phyloP scores from a whole-genome alignment of 495 filamentous ascomycete species.

The Aeminium ludgeri region DNA sequence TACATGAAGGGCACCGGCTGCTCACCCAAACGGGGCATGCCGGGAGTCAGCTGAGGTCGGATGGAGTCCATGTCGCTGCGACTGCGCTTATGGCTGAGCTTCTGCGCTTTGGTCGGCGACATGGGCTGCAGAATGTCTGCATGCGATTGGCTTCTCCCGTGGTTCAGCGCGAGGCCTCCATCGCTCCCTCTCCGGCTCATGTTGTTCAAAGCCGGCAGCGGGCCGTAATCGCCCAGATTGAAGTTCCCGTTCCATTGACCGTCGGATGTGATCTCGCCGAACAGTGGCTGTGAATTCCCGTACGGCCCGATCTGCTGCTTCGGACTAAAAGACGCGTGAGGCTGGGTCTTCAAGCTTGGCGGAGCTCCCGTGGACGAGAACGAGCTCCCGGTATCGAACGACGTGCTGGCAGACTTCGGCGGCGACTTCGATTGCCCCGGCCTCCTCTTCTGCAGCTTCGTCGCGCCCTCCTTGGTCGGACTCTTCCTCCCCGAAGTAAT shows the following conservation, averaged over 20 bases:
- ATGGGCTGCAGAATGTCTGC: slow-evolving; percentile 10
- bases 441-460: slow-evolving; percentile 13
- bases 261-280: slow-evolving; percentile 35
- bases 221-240: slow-evolving; percentile 7
- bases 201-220: not conserved
- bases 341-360: slow-evolving; percentile 10
- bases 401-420: slow-evolving; percentile 8
- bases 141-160: slow-evolving; percentile 17
- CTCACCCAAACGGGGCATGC: slow-evolving; percentile 9
- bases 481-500: not conserved
- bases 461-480: slow-evolving; percentile 5
- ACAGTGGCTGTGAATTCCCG: slow-evolving; percentile 27
- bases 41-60: slow-evolving; percentile 3
- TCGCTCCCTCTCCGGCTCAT: slow-evolving; percentile 10
- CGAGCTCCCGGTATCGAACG: slow-evolving; percentile 11
- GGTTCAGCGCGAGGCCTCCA: slow-evolving; percentile 11
- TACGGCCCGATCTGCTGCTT: slow-evolving; percentile 2
- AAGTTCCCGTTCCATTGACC: slow-evolving; percentile 22
- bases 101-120: slow-evolving; percentile 3
- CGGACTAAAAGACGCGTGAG: slow-evolving; percentile 3
- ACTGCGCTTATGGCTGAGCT: slow-evolving; percentile 14
- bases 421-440: slow-evolving; percentile 10
- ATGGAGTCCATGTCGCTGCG: slow-evolving; percentile 15
- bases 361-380: slow-evolving; percentile 10
- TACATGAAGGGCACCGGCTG: slow-evolving; percentile 4